These are phyloP conservation scores for Holtermanniella nyarrowii DNA, from an alignment of 768 basidiomycete species.

Conservation along the genomic window DNA sequence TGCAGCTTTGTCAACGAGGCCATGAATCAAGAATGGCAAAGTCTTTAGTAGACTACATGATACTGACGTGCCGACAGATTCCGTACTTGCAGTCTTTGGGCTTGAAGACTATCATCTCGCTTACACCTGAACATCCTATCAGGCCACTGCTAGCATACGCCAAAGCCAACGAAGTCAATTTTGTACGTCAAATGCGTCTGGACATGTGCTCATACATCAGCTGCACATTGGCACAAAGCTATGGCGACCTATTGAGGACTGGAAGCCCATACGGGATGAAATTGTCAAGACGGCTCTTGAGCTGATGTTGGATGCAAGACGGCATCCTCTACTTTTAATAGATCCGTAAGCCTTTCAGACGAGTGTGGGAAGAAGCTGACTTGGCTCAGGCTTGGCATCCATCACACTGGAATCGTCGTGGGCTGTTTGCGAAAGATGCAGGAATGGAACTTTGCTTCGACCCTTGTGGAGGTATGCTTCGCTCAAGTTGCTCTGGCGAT, in stretches of 20 bases:
- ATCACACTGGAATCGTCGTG: constrained; percentile 34
- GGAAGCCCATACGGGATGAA: constrained; percentile 37
- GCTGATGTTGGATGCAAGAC: constrained; percentile 21
- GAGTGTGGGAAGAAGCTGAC: neutral
- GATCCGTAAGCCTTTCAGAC: constrained; percentile 27
- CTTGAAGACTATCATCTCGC: constrained; percentile 30
- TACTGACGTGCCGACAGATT: constrained; percentile 11
- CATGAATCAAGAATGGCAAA: no score
- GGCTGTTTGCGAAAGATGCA: constrained; percentile 31
- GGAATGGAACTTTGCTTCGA: constrained; percentile 37
- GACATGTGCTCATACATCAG: constrained; percentile 6
- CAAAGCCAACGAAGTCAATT: constrained; percentile 17
- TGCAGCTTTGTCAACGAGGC: neutral
- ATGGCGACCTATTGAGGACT: constrained; percentile 25
- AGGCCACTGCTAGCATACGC: constrained; percentile 23
- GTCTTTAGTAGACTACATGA: neutral
- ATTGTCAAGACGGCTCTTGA: constrained; percentile 33
- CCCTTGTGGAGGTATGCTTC: constrained; percentile 28
- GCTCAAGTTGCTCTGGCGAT: neutral
- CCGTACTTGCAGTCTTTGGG: constrained; percentile 26
- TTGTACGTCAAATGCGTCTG: constrained; percentile 25
- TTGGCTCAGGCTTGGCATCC: constrained; percentile 29
- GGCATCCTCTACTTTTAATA: constrained; percentile 27
- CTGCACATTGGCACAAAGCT: constrained; percentile 30
- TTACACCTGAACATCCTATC: constrained; percentile 37